Evolutionary conservation across 148 eudicot genomes (phyloP).

Genomic region (Silene conica): DNA sequence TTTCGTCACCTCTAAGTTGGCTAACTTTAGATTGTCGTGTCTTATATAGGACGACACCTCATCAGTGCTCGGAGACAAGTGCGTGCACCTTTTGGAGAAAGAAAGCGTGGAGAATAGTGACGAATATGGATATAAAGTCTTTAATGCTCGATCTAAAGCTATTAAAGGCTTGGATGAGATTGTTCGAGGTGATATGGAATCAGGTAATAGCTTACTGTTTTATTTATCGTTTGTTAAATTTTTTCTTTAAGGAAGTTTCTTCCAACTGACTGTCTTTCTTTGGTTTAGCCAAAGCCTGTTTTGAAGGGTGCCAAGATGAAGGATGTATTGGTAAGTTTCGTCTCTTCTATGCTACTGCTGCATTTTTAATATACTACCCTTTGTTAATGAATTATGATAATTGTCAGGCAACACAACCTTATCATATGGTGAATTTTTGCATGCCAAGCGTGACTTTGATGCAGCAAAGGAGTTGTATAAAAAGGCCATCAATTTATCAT

Average conservation of each 20-base stretch:
- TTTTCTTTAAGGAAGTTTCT: neutral
- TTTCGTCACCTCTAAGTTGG: neutral
- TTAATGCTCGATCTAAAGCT: constrained; percentile 56
- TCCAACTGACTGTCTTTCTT: constrained; percentile 8
- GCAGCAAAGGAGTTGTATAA: constrained; percentile 69
- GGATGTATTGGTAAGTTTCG: constrained; percentile 49
- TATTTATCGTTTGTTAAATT: neutral
- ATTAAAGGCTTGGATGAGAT: constrained; percentile 78
- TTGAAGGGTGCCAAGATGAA: constrained; percentile 47
- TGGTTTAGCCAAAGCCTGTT: constrained; percentile 54
- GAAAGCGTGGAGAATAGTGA: constrained; percentile 43
- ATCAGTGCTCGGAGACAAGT: constrained; percentile 61
- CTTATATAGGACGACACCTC: constrained; percentile 69
- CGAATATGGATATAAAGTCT: constrained; percentile 37
- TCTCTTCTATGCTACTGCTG: constrained; percentile 11
- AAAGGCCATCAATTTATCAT: constrained; percentile 44
- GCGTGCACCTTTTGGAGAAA: constrained; percentile 50
- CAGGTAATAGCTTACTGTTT: constrained; percentile 38
- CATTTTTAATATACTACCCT: neutral
- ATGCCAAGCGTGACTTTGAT: constrained; percentile 49
- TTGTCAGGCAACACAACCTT: constrained; percentile 65
- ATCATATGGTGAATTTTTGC: constrained; percentile 77
- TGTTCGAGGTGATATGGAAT: constrained; percentile 49
- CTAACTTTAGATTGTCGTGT: constrained; percentile 6
- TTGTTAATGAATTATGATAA: constrained; percentile 26